Evolutionary conservation across 495 filamentous ascomycete species (phyloP), one percentile per base, ranked within the genome.

Genomic region (Aspergillus haitiensis): DNA sequence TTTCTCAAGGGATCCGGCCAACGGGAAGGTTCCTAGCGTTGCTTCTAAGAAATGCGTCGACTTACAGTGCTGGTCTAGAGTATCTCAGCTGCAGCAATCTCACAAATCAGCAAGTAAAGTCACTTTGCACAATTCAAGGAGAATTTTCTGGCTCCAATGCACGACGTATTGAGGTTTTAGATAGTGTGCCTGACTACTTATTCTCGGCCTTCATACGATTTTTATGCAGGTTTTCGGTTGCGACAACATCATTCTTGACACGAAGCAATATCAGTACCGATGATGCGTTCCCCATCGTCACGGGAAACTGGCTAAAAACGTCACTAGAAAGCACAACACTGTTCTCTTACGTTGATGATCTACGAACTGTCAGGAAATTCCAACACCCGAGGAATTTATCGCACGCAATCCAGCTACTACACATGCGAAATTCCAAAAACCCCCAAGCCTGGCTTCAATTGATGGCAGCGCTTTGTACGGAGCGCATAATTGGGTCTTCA

Each of bases 191-290:
- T 7, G 70, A 71, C 12, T 60, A 67, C 47, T 56, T 85, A 3
- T 78, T 84, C 48, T 68, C 71, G 5, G 72, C 82, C 11, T 82
- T 82, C 50, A 75, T 86, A 36, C 52, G 62, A 4, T 77, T 85
- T 45, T 63, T 85, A 8, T 80, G 77, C 55, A 60, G 55, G 7
- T 63, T 67, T 55, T 69, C 70, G 7, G 53, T 61, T 15, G 58
- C 61, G 13, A 15, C 34, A 7, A 39, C 60, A 40, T 13, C 27
- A 21, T 45, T 56, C 11, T 18, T 37, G 34, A 32, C 42, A 34
- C 27, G 52, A 10, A 16, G 75, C 57, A 60, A 72, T 58, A 34
- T 77, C 54, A 65, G 63, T 34, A 66, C 69, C 50, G 52, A 62
- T 21, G 66, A 72, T 57, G 55, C 61, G 33, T 75, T 78, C 15